These are phyloP conservation scores for Neonothopanus nambi DNA, from an alignment of 1,284 basidiomycete species.

Conservation along the genomic window DNA sequence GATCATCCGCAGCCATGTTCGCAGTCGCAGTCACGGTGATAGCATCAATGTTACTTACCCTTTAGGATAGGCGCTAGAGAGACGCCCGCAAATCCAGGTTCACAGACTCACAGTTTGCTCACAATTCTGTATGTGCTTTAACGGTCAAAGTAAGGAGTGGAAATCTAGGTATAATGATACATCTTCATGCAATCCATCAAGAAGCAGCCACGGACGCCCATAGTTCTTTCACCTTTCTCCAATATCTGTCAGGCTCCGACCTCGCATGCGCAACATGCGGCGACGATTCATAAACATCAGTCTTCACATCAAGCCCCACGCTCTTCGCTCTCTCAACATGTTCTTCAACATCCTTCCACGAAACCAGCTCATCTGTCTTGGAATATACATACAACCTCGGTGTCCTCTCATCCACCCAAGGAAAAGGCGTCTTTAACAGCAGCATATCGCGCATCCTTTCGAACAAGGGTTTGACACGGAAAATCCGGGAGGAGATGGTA, in stretches of 20 bases:
- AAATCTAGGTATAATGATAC: neutral
- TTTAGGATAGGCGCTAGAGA: no score
- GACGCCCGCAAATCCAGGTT: no score
- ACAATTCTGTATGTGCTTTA: no score
- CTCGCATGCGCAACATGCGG: constrained; percentile 58
- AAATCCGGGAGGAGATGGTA: constrained; percentile 16
- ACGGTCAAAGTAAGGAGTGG: no score
- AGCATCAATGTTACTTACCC: no score
- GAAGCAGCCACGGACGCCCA: constrained; percentile 31
- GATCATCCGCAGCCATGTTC: no score
- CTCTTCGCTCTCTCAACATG: constrained; percentile 39
- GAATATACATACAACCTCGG: constrained; percentile 59
- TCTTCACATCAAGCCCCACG: constrained; percentile 37
- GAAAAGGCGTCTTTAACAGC: constrained; percentile 31
- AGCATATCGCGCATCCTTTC: constrained; percentile 31
- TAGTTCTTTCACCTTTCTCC: constrained; percentile 38
- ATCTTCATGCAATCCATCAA: neutral
- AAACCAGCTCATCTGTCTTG: constrained; percentile 46
- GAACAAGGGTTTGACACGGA: constrained; percentile 20
- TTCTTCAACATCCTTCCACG: constrained; percentile 38
- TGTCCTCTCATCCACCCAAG: constrained; percentile 43
- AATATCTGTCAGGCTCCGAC: constrained; percentile 48
- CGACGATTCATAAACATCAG: constrained; percentile 46
- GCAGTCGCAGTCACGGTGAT: no score
- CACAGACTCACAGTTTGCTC: no score